These are phyloP conservation scores for Anastatica hierochuntica DNA, from an alignment of 345 rosid species.

Conservation along the genomic window DNA sequence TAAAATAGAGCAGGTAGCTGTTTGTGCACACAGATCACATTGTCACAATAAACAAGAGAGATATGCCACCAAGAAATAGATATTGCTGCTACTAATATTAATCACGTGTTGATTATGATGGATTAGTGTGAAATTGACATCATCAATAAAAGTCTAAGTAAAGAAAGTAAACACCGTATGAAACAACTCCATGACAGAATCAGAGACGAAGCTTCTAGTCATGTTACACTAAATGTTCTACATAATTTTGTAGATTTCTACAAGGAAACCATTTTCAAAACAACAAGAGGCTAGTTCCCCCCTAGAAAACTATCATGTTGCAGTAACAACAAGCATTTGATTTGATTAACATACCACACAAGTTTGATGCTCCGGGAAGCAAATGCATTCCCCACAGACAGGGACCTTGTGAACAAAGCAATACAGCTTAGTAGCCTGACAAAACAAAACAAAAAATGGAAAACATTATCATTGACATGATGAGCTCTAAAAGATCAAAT, in stretches of 20 bases:
- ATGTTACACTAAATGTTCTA: no score
- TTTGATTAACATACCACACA: slow-evolving; percentile 58
- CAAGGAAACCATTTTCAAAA: slow-evolving; percentile 2
- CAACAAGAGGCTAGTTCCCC: slow-evolving; percentile 1
- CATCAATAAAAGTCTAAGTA: neutral
- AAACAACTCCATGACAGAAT: neutral
- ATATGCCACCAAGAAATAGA: neutral
- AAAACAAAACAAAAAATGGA: neutral
- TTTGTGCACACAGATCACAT: neutral
- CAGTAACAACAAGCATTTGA: neutral
- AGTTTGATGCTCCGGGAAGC: slow-evolving; percentile 89
- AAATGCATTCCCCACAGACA: slow-evolving; percentile 93
- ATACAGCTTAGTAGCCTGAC: slow-evolving; percentile 91
- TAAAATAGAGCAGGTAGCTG: neutral
- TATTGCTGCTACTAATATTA: neutral
- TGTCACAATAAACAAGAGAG: neutral
- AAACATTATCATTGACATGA: slow-evolving; percentile 1
- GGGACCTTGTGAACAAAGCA: slow-evolving; percentile 98
- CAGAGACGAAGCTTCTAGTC: neutral
- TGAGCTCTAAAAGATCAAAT: neutral
- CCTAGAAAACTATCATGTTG: neutral
- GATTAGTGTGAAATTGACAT: neutral
- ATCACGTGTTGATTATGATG: neutral
- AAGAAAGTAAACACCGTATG: neutral
- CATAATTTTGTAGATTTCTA: neutral